Conservation (phyloP, 2,329 filamentous ascomycete genomes). For the Thielaviopsis ethacetica region DNA sequence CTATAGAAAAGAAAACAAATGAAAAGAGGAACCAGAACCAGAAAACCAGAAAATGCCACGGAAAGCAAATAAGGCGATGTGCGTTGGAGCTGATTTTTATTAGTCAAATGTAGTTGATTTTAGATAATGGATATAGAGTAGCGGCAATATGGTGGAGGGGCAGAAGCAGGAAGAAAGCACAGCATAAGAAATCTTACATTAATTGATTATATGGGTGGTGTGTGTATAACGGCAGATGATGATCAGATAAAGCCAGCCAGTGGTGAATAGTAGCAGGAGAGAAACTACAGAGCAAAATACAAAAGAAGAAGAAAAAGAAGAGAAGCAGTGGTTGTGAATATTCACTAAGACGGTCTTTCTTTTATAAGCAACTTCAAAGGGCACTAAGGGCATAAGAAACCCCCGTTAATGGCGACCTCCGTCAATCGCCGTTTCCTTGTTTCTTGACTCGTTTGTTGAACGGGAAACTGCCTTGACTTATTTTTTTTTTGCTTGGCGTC, state of each 20-base stretch:
- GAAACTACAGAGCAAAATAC: too few relatives aligned
- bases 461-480: neutral
- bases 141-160: conserved; percentile 8
- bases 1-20: neutral
- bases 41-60: neutral
- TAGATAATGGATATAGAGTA: conserved; percentile 15
- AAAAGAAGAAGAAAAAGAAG: neutral
- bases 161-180: conserved; percentile 4
- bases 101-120: conserved; percentile 16
- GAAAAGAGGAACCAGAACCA: neutral
- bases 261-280: neutral
- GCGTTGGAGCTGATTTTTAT: conserved; percentile 14
- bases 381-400: neutral
- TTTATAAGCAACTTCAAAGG: neutral
- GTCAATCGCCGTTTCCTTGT: neutral
- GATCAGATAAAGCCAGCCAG: neutral
- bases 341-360: neutral
- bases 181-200: neutral
- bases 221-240: neutral
- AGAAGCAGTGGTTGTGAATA: neutral
- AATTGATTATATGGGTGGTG: neutral
- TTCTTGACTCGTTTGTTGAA: neutral
- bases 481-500: neutral
- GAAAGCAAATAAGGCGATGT: neutral
- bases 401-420: neutral